Percentiles rank a stretch among this genome's conserved stretches.
These are phyloP conservation scores for Goniomonas avonlea DNA, from an alignment of 78 protist genomes.

Conservation along the genomic window DNA sequence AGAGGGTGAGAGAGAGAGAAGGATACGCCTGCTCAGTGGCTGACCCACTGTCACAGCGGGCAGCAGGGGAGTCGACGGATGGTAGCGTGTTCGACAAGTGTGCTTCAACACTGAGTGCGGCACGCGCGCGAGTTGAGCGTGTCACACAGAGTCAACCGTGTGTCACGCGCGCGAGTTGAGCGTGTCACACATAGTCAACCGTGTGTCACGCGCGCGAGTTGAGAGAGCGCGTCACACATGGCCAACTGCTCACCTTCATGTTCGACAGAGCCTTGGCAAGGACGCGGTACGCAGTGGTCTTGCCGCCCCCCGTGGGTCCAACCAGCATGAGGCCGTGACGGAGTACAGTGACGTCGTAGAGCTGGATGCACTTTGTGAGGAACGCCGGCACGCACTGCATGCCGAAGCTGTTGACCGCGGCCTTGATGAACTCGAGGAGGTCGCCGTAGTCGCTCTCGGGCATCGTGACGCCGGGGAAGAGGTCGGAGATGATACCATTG, in stretches of 20 bases:
- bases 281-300: conserved; percentile 43
- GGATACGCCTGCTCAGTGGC: conserved; percentile 52
- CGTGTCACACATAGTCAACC: too few relatives aligned
- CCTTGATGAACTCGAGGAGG: conserved; percentile 6
- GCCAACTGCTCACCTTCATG: conserved; percentile 18
- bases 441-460: conserved; percentile 41
- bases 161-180: too few relatives aligned
- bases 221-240: too few relatives aligned
- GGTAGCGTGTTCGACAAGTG: too few relatives aligned
- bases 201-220: too few relatives aligned
- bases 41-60: conserved; percentile 56
- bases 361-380: conserved; percentile 49
- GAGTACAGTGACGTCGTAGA: conserved; percentile 73
- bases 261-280: conserved; percentile 32
- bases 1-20: background rate
- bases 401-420: background rate
- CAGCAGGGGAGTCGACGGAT: too few relatives aligned
- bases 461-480: conserved; percentile 49
- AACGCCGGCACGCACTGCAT: conserved; percentile 36
- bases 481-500: conserved; percentile 54
- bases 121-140: too few relatives aligned
- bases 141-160: too few relatives aligned
- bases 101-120: conserved; percentile 49
- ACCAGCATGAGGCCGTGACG: conserved; percentile 89
- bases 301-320: conserved; percentile 86